Conservation (phyloP, 805 yeast species). For the Helenozyma baotianmanensis region DNA sequence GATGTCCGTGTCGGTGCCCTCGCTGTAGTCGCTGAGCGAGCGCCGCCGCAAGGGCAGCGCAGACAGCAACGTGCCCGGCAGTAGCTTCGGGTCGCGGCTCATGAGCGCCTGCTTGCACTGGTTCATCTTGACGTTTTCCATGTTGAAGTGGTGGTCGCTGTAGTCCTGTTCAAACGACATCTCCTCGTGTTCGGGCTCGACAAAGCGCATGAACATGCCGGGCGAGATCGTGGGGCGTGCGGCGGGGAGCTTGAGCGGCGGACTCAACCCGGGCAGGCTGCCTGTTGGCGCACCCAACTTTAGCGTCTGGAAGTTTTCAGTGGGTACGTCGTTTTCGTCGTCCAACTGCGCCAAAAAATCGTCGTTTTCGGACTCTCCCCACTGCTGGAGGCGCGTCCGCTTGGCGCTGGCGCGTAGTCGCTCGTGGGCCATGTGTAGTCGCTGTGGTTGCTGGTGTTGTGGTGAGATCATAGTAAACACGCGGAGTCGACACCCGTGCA, state of each 20-base stretch:
- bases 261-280: slow-evolving; percentile 2
- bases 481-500: too few relatives aligned
- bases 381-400: slow-evolving; percentile 6
- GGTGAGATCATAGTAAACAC: too few relatives aligned
- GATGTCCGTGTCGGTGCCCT: slow-evolving; percentile 35
- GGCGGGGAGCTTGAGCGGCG: slow-evolving; percentile 1
- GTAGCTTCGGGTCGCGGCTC: slow-evolving; percentile 1
- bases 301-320: slow-evolving; percentile 5
- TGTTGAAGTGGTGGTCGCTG: background rate
- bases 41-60: slow-evolving; percentile 17
- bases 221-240: slow-evolving; percentile 3
- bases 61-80: slow-evolving; percentile 14
- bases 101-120: background rate
- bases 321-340: slow-evolving; percentile 2
- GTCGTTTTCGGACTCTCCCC: slow-evolving; percentile 11
- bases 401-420: slow-evolving; percentile 4
- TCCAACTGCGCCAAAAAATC: slow-evolving; percentile 6
- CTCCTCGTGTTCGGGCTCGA: slow-evolving; percentile 7
- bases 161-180: slow-evolving; percentile 10
- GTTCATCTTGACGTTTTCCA: background rate
- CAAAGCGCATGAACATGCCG: slow-evolving; percentile 3
- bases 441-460: background rate
- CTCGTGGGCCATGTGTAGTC: slow-evolving; percentile 4
- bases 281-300: slow-evolving; percentile 1
- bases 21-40: slow-evolving; percentile 35